A percentile compares a stretch with the other conserved stretches of the same genome.
Evolutionary conservation across 495 filamentous ascomycete species (phyloP).

Genomic region (Podospora sp.): DNA sequence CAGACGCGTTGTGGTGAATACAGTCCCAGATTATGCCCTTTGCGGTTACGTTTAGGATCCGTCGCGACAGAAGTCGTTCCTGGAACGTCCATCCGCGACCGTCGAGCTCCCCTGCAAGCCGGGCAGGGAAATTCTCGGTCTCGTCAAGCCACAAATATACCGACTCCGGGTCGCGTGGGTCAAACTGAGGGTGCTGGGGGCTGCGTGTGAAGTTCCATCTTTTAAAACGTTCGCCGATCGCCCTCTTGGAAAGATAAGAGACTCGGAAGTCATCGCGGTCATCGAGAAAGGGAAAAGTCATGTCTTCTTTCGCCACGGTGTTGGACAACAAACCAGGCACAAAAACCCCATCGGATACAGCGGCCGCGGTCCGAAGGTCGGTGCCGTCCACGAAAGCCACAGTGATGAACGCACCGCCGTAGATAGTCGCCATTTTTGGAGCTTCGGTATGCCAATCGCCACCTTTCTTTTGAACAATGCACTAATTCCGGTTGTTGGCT

Average conservation of each 20-base stretch:
- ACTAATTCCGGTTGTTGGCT: not conserved
- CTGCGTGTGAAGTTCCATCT: too few relatives aligned
- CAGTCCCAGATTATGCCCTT: not conserved
- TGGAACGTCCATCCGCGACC: not conserved
- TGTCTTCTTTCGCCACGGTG: not conserved
- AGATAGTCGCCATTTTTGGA: constrained; percentile 24
- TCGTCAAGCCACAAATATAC: not conserved
- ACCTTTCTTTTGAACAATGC: constrained; percentile 31
- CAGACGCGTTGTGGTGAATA: not conserved
- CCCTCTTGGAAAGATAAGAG: not conserved
- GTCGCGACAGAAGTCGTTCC: not conserved
- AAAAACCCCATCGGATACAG: not conserved
- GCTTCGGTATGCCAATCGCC: constrained; percentile 33
- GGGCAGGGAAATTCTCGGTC: not conserved
- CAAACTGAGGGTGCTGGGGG: not conserved
- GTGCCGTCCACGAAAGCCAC: not conserved
- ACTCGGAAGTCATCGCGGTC: not conserved
- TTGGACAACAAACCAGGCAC: not conserved
- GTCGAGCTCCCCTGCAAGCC: not conserved
- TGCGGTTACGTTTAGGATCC: not conserved
- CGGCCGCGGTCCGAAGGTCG: not conserved
- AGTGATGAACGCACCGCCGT: constrained; percentile 21
- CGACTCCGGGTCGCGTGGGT: not conserved
- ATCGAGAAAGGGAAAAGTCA: not conserved
- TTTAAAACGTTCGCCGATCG: too few relatives aligned